Conservation (phyloP, 768 basidiomycete genomes). For the Jaapia argillacea region DNA sequence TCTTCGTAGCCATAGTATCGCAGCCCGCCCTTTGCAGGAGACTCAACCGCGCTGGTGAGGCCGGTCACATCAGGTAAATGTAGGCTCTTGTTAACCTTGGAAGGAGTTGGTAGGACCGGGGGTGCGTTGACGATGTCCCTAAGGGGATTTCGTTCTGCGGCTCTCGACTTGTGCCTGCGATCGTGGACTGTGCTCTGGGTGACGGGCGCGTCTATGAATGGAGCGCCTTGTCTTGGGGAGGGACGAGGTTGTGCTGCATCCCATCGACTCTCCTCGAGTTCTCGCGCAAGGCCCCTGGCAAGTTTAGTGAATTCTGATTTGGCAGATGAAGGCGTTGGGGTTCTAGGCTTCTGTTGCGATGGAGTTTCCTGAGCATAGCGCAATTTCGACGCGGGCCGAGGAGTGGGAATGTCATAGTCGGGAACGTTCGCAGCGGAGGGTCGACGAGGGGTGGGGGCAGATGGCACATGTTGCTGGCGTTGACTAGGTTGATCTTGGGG, state of each 20-base stretch:
- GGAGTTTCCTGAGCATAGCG: background rate
- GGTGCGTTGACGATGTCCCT: conserved; percentile 20
- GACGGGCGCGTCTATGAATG: conserved; percentile 1
- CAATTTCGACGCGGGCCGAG: background rate
- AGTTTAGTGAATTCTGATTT: conserved; percentile 51
- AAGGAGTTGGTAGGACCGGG: background rate
- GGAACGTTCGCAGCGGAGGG: too few species aligned
- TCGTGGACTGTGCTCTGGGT: conserved; percentile 12
- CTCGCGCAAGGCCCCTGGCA: conserved; percentile 44
- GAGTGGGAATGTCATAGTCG: background rate
- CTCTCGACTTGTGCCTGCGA: conserved; percentile 1
- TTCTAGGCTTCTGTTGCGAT: too few species aligned
- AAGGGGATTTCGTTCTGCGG: conserved; percentile 26
- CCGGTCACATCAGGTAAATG: conserved; percentile 81
- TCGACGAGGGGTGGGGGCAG: conserved; percentile 7
- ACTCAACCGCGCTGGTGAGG: conserved; percentile 66
- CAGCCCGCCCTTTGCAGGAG: conserved; percentile 49
- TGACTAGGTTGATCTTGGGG: conserved; percentile 3
- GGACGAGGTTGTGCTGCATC: conserved; percentile 4
- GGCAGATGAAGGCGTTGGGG: conserved; percentile 47
- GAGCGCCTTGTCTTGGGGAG: conserved; percentile 4
- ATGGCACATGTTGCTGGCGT: conserved; percentile 2
- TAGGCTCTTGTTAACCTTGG: conserved; percentile 21
- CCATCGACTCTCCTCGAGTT: conserved; percentile 29
- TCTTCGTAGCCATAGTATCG: conserved; percentile 41